Evolutionary conservation across 306 rosid species (phyloP).

Genomic region (Bauhinia variegata): DNA sequence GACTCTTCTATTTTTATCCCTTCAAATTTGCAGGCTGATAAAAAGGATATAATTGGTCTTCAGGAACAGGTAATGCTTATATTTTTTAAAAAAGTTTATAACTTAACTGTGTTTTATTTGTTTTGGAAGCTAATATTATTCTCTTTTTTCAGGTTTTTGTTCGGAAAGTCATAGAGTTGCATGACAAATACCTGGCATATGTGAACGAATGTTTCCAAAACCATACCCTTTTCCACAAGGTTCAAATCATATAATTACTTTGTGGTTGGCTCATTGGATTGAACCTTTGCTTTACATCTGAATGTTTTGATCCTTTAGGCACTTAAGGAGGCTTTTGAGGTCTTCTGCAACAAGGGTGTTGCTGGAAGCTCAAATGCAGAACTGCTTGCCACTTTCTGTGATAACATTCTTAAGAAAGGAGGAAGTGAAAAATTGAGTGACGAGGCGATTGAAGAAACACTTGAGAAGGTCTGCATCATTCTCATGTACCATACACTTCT

Average conservation of each 20-base stretch:
- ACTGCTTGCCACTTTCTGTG: slow-evolving; percentile 89
- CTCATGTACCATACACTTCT: slow-evolving; percentile 24
- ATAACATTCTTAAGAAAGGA: slow-evolving; percentile 95
- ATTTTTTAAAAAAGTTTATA: background rate
- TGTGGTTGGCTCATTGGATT: slow-evolving; percentile 13
- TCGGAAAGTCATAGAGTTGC: slow-evolving; percentile 85
- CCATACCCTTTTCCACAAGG: slow-evolving; percentile 94
- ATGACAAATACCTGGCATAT: slow-evolving; percentile 83
- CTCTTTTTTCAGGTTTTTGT: slow-evolving; percentile 71
- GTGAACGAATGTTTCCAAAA: slow-evolving; percentile 86
- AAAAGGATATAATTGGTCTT: slow-evolving; percentile 67
- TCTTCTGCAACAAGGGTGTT: slow-evolving; percentile 85
- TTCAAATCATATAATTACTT: slow-evolving; percentile 37
- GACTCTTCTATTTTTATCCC: slow-evolving; percentile 32
- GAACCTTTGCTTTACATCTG: slow-evolving; percentile 23
- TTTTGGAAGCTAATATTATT: slow-evolving; percentile 39
- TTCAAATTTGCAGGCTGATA: slow-evolving; percentile 72
- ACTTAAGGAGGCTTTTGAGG: slow-evolving; percentile 91
- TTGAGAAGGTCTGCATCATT: slow-evolving; percentile 69
- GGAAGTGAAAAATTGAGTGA: slow-evolving; percentile 96
- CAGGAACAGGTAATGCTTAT: slow-evolving; percentile 72
- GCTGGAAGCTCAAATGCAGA: slow-evolving; percentile 91
- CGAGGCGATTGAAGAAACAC: slow-evolving; percentile 93
- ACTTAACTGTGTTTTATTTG: slow-evolving; percentile 6
- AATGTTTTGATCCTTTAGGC: slow-evolving; percentile 56